These are phyloP conservation scores for Nannizziopsis barbatae DNA, from an alignment of 2,329 filamentous ascomycete species.

Conservation along the genomic window DNA sequence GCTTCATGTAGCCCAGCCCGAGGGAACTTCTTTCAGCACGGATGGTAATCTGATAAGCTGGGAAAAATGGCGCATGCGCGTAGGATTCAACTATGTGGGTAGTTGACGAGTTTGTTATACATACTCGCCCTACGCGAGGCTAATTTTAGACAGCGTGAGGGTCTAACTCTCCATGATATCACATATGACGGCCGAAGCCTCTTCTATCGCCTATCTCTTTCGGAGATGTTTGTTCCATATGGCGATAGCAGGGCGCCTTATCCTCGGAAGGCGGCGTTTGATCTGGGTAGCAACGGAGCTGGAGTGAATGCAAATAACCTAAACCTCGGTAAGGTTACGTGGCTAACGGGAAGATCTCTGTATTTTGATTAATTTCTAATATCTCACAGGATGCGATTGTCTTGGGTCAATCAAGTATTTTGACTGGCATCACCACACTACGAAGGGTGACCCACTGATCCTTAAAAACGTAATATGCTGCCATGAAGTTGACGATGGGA, in stretches of 20 bases:
- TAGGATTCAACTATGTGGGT: constrained; percentile 39
- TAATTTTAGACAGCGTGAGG: constrained; percentile 48
- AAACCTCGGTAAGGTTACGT: constrained; percentile 38
- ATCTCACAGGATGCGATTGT: constrained; percentile 15
- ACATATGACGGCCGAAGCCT: constrained; percentile 55
- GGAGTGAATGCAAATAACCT: constrained; percentile 59
- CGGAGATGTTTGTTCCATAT: constrained; percentile 61
- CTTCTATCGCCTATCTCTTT: constrained; percentile 55
- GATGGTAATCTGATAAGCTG: constrained; percentile 41
- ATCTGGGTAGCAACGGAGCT: constrained; percentile 58
- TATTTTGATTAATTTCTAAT: not conserved
- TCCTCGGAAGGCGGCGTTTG: constrained; percentile 60
- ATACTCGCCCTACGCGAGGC: not conserved
- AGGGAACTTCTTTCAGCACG: constrained; percentile 54
- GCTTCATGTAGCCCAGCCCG: constrained; percentile 59
- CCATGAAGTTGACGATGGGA: constrained; percentile 56
- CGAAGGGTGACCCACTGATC: constrained; percentile 43
- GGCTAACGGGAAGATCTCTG: not conserved
- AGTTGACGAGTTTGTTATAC: not conserved
- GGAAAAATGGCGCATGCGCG: constrained; percentile 59
- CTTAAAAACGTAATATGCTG: constrained; percentile 55
- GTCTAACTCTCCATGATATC: constrained; percentile 58
- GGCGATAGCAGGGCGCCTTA: constrained; percentile 54
- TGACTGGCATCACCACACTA: constrained; percentile 44
- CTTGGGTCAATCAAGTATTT: constrained; percentile 58